A percentile compares a stretch with the other conserved stretches of the same genome.
These are phyloP conservation scores for Pascua guehoae DNA, from an alignment of 1,284 basidiomycete genomes.

Conservation along the genomic window DNA sequence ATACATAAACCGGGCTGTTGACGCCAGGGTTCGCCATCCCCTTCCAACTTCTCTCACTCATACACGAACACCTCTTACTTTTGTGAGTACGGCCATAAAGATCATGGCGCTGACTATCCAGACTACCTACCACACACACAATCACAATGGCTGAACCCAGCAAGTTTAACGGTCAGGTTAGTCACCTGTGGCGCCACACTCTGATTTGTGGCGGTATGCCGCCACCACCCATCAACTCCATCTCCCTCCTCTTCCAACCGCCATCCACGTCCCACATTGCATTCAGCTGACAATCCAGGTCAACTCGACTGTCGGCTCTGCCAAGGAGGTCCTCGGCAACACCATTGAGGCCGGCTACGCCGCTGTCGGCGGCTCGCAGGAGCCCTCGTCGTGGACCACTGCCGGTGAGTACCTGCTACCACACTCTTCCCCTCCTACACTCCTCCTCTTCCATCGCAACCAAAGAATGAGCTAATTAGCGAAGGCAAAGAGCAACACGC, in stretches of 20 bases:
- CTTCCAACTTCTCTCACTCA: no score
- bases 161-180: slow-evolving; percentile 61
- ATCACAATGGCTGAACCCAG: slow-evolving; percentile 44
- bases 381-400: slow-evolving; percentile 24
- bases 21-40: no score
- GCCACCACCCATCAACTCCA: not conserved
- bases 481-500: slow-evolving; percentile 60
- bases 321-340: slow-evolving; percentile 53
- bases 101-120: no score
- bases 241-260: not conserved
- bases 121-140: no score
- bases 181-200: slow-evolving; percentile 2
- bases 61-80: no score
- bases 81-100: no score
- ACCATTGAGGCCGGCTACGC: slow-evolving; percentile 57
- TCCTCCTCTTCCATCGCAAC: not conserved
- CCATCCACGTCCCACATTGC: not conserved
- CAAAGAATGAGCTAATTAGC: not conserved
- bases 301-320: slow-evolving; percentile 46
- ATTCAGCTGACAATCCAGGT: slow-evolving; percentile 18
- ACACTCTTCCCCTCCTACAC: not conserved
- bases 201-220: not conserved
- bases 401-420: not conserved
- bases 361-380: slow-evolving; percentile 41
- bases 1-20: no score